These are phyloP conservation scores for Nicotiana tomentosiformis DNA, from an alignment of 257 asterid genomes.

Conservation along the genomic window DNA sequence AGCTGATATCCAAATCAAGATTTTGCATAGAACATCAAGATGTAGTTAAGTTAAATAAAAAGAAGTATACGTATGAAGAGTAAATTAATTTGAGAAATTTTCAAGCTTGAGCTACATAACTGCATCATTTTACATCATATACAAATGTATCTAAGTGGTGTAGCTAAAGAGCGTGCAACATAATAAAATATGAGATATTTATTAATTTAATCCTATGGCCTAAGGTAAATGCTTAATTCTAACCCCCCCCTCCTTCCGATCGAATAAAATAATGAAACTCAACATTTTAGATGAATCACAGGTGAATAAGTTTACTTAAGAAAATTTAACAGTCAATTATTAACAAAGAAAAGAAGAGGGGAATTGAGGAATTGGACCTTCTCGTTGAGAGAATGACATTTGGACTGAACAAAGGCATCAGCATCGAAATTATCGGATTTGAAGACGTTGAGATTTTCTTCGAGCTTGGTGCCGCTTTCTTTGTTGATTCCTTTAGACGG, in stretches of 20 bases:
- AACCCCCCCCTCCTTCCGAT: not conserved
- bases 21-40: not conserved
- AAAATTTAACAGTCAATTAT: not conserved
- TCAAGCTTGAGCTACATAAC: not conserved
- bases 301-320: not conserved
- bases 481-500: constrained; percentile 48
- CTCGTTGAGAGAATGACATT: constrained; percentile 80
- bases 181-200: too few species aligned
- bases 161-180: not conserved
- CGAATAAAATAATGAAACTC: not conserved
- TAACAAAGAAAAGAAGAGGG: not conserved
- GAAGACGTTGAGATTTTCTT: constrained; percentile 90
- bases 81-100: not conserved
- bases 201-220: not conserved
- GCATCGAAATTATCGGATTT: constrained; percentile 91
- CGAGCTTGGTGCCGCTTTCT: constrained; percentile 69
- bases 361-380: constrained; percentile 39
- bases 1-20: not conserved
- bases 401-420: constrained; percentile 78
- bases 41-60: not conserved
- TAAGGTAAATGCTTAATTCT: not conserved
- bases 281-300: not conserved
- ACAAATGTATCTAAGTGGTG: not conserved
- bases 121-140: not conserved
- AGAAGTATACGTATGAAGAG: not conserved